phyloP scores from a whole-genome alignment of 345 rosid genomes.

The Citrus sp. region DNA sequence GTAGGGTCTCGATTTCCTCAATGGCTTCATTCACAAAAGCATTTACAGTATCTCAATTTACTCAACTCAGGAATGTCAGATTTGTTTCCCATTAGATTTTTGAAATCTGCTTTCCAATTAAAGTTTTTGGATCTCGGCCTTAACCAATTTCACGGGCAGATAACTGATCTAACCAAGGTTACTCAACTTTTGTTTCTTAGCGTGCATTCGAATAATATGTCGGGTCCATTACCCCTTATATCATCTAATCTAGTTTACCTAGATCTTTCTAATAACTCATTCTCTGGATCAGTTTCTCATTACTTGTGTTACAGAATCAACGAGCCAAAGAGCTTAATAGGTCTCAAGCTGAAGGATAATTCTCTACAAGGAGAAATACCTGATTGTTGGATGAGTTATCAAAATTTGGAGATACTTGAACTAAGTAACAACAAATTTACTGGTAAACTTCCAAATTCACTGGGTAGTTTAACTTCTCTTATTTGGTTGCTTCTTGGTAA shows the following conservation, averaged over 20 bases:
- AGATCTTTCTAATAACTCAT: constrained; percentile 36
- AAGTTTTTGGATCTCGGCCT: constrained; percentile 13
- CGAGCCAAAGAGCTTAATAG: not conserved
- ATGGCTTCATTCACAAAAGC: constrained; percentile 26
- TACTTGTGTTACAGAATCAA: constrained; percentile 21
- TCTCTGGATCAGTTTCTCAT: constrained; percentile 27
- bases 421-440: no score
- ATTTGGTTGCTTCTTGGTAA: no score
- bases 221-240: constrained; percentile 12
- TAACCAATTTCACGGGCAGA: constrained; percentile 25
- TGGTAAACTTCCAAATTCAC: no score
- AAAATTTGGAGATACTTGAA: no score
- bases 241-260: constrained; percentile 14
- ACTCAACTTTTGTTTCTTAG: not conserved
- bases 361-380: not conserved
- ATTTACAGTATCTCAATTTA: constrained; percentile 14
- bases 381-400: no score
- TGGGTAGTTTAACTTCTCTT: no score
- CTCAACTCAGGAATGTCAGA: constrained; percentile 23
- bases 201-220: constrained; percentile 16
- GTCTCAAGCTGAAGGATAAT: constrained; percentile 36
- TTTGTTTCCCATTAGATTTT: not conserved
- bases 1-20: constrained; percentile 31
- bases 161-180: constrained; percentile 10
- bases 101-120: not conserved